phyloP scores from a whole-genome alignment of 1,284 basidiomycete genomes.

The Sporisorium exsertum region DNA sequence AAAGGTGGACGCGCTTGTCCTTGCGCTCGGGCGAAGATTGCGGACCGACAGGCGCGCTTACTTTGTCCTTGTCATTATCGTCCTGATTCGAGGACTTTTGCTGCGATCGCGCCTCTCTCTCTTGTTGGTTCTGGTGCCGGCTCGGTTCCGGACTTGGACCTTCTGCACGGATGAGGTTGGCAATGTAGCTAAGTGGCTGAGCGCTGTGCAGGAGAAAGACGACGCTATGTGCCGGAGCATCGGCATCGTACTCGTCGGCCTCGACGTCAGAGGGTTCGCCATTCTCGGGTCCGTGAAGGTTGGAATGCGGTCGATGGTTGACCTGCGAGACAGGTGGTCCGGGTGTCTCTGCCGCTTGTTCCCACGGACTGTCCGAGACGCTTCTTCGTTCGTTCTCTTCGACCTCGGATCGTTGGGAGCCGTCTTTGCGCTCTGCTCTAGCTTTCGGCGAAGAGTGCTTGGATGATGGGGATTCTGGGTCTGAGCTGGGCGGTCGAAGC shows the following conservation, averaged over 20 bases:
- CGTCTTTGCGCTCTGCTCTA: conserved; percentile 16
- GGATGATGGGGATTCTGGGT: conserved; percentile 35
- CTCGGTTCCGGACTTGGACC: conserved; percentile 54
- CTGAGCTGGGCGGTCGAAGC: conserved; percentile 40
- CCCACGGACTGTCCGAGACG: conserved; percentile 39
- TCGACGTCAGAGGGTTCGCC: conserved; percentile 52
- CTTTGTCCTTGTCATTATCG: conserved; percentile 17
- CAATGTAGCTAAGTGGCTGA: conserved; percentile 61
- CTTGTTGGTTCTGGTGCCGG: conserved; percentile 23
- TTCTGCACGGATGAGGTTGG: conserved; percentile 59
- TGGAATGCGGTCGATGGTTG: conserved; percentile 35
- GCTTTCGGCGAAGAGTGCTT: conserved; percentile 34
- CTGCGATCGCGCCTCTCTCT: not conserved
- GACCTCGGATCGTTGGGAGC: conserved; percentile 1
- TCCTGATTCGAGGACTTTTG: not conserved
- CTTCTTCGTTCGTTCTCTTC: conserved; percentile 21
- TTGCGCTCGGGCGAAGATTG: conserved; percentile 37
- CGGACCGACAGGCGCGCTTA: conserved; percentile 23
- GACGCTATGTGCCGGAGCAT: conserved; percentile 58
- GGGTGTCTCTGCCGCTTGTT: conserved; percentile 42
- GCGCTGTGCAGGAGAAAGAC: conserved; percentile 60
- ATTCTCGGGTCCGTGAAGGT: conserved; percentile 47
- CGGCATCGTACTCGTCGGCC: conserved; percentile 56
- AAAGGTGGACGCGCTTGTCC: conserved; percentile 36
- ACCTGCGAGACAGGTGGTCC: conserved; percentile 46